A percentile compares a stretch with the other conserved stretches of the same genome.
These are phyloP conservation scores for Candida tropicalis DNA, from an alignment of 1,139 yeast genomes.

Conservation along the genomic window DNA sequence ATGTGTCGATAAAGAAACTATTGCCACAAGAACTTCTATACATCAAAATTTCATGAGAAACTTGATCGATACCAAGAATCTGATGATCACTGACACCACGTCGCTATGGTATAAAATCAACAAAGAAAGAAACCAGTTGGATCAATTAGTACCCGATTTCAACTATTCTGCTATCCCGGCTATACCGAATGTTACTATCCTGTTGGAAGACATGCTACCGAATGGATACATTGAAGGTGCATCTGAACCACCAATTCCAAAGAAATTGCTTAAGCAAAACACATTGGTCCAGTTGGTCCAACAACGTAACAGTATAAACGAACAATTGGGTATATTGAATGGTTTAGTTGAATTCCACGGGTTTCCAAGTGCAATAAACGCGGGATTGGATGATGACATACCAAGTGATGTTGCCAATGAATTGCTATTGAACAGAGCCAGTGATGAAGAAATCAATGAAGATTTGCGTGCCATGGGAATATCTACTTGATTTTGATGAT, in stretches of 20 bases:
- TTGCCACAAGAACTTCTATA: conserved; percentile 75
- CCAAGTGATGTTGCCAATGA: conserved; percentile 37
- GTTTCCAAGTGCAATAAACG: conserved; percentile 65
- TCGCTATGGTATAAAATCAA: conserved; percentile 91
- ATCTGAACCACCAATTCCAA: conserved; percentile 27
- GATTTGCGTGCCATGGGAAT: conserved; percentile 59
- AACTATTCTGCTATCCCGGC: conserved; percentile 39
- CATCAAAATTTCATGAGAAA: conserved; percentile 84
- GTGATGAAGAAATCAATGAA: conserved; percentile 62
- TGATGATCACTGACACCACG: conserved; percentile 73
- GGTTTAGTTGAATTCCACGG: conserved; percentile 63
- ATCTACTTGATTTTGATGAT: conserved; percentile 17
- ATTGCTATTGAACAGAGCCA: conserved; percentile 50
- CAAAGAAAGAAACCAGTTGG: conserved; percentile 85
- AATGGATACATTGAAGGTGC: conserved; percentile 11
- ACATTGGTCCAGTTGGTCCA: conserved; percentile 49
- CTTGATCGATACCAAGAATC: conserved; percentile 66
- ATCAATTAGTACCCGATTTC: conserved; percentile 59
- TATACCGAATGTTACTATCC: conserved; percentile 25
- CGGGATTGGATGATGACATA: conserved; percentile 25
- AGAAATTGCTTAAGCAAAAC: conserved; percentile 41
- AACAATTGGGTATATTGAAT: conserved; percentile 58
- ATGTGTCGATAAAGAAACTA: conserved; percentile 79
- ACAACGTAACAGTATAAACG: conserved; percentile 55
- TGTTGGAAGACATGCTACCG: conserved; percentile 11